Base-by-base conservation (phyloP, 129 eudicot species). In the Solidago caesia region DNA sequence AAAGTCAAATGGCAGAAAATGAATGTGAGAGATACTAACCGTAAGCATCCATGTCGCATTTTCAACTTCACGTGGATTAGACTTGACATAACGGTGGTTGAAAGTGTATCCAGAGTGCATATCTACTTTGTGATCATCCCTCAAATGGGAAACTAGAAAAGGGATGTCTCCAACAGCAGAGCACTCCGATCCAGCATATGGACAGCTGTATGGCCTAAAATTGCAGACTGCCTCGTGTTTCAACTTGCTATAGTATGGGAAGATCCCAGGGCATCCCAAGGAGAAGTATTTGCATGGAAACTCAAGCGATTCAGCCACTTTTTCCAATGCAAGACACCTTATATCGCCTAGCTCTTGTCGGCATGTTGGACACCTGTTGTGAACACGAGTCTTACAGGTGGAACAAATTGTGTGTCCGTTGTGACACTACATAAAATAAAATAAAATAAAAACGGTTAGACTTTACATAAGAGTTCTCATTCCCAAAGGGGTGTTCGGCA, bases 41-140 rank as follows among this genome's bases (percentile, higher is more conserved):
- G 96, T 89, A 33, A 89, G 81, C 96, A 89, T 89, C 96, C 96
- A 89, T 5, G 96, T 89, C 14, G 96, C 96, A 61, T 89, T 89
- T 77, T 89, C 96, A 43, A 89, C 96, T 66, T 89, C 96, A 0
- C 87, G 86, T 11, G 96, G 96, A 79, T 89, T 89, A 15, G 96
- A 87, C 64, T 89, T 89, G 70, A 89, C 96, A 57, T 89, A 89
- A 13, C 96, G 96, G 49, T 89, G 96, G 75, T 89, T 89, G 61
- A 89, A 89, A 9, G 92, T 82, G 75, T 85, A 85, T 33, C 96
- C 96, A 41, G 89, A 78, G 71, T 89, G 96, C 96, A 89, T 89
- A 65, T 89, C 96, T 9, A 89, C 96, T 62, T 86, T 89, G 78
- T 89, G 96, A 75, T 89, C 96, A 80, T 89, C 96, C 76, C 88